Base-by-base conservation (phyloP, 306 rosid species). In the Lathyrus oleraceus region DNA sequence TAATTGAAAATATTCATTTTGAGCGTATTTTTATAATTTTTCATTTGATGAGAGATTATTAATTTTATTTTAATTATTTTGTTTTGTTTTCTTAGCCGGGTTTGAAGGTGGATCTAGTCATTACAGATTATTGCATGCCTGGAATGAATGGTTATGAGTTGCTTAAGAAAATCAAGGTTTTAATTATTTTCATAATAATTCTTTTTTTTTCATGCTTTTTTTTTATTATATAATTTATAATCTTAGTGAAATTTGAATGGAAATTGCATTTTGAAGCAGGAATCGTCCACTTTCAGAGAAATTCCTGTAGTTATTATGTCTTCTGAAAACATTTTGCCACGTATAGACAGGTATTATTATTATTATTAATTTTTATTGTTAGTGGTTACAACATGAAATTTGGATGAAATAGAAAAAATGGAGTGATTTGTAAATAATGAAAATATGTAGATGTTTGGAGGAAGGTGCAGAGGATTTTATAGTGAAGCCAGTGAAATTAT, bases 391-490 rank as follows among this genome's bases (percentile, higher is more conserved):
- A 58, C 2, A 12, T 57, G 11, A 27, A 27, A 27, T 7, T 57
- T 6, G 12, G 10, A 20, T 23, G 10, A 5, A 8, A 3, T 61
- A 8, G 62, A 25, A 19, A 52, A 61, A 27, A 3, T 19, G 49
- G 7, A 15, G 14, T 28, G 15, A 35, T 1, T 52, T 38, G 25
- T 4, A 67, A 65, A 12, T 13, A 48, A 25, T 49, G 17, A 21
- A 57, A 27, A 58, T 10, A 0, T 47, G 38, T 44, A 91, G 99
- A 49, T 94, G 99, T 67, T 84, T 94, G 74, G 99, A 94, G 76
- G 96, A 94, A 86, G 99, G 99, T 2, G 99, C 99, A 16, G 96
- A 94, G 76, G 99, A 91, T 76, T 94, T 91, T 77, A 84, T 94
- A 83, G 92, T 94, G 80, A 94, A 94, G 54, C 99, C 99, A 23